Conservation (phyloP, 73 alveolate species). For the Paramecium biaurelia region DNA sequence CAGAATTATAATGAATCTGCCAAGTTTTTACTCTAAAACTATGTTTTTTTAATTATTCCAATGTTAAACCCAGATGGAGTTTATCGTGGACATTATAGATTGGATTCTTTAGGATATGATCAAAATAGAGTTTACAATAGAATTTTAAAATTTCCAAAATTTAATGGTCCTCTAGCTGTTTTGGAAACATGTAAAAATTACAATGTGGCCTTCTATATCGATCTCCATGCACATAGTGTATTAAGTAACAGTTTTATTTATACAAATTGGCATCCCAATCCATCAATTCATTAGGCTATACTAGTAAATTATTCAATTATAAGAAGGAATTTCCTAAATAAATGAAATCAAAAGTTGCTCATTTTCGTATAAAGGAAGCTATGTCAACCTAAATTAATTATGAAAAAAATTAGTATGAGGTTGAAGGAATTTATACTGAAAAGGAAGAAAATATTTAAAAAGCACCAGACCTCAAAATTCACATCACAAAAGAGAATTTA, state of each 20-base stretch:
- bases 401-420: background rate
- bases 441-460: background rate
- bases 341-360: background rate
- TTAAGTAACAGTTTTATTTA: background rate
- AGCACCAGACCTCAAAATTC: background rate
- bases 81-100: constrained; percentile 75
- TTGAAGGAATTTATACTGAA: background rate
- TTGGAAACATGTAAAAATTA: background rate
- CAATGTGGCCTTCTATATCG: background rate
- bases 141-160: background rate
- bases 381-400: background rate
- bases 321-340: background rate
- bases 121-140: constrained; percentile 40
- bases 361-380: background rate
- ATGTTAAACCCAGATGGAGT: constrained; percentile 97
- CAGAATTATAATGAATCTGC: constrained; percentile 40
- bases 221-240: background rate
- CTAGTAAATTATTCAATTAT: background rate
- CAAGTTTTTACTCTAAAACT: constrained; percentile 69
- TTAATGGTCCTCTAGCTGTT: background rate
- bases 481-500: background rate
- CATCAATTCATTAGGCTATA: background rate
- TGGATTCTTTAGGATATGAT: constrained; percentile 43
- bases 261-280: background rate
- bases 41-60: constrained; percentile 87